Conservation (phyloP, 2,329 filamentous ascomycete genomes). For the Metarhizium sp. region DNA sequence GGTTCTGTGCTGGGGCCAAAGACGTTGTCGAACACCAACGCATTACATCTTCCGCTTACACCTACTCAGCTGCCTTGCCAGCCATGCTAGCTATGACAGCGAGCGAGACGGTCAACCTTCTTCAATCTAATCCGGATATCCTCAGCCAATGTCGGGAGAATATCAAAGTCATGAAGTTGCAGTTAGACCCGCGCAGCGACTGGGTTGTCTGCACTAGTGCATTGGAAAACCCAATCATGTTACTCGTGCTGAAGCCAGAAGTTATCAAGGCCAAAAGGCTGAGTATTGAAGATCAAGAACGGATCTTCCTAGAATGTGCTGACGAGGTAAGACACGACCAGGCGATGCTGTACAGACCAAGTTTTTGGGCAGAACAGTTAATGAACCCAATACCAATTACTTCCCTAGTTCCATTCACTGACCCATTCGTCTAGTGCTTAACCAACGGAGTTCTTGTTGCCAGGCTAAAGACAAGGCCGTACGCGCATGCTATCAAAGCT, state of each 20-base stretch:
- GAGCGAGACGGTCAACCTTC: slow-evolving; percentile 76
- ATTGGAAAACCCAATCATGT: slow-evolving; percentile 76
- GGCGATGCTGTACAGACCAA: not conserved
- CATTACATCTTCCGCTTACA: slow-evolving; percentile 85
- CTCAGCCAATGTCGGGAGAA: slow-evolving; percentile 74
- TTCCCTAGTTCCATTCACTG: not conserved
- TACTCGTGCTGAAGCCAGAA: slow-evolving; percentile 76
- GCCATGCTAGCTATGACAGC: slow-evolving; percentile 93
- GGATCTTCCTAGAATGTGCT: slow-evolving; percentile 80
- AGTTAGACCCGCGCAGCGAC: slow-evolving; percentile 87
- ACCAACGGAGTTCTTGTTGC: slow-evolving; percentile 86
- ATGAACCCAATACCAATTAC: not conserved
- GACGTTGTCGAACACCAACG: slow-evolving; percentile 96
- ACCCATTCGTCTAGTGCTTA: slow-evolving; percentile 49
- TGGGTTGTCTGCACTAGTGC: slow-evolving; percentile 80
- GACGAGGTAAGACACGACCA: slow-evolving; percentile 64
- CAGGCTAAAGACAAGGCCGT: slow-evolving; percentile 69
- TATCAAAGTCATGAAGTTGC: slow-evolving; percentile 72
- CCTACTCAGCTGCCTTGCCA: slow-evolving; percentile 88
- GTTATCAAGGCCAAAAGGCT: slow-evolving; percentile 64
- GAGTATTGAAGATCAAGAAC: slow-evolving; percentile 68
- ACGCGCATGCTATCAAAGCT: slow-evolving; percentile 50
- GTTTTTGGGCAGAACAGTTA: not conserved
- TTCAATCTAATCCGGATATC: slow-evolving; percentile 81
- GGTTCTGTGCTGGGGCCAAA: slow-evolving; percentile 85